Conservation (phyloP, 2,329 filamentous ascomycete species). For the Xylariaceae sp. region DNA sequence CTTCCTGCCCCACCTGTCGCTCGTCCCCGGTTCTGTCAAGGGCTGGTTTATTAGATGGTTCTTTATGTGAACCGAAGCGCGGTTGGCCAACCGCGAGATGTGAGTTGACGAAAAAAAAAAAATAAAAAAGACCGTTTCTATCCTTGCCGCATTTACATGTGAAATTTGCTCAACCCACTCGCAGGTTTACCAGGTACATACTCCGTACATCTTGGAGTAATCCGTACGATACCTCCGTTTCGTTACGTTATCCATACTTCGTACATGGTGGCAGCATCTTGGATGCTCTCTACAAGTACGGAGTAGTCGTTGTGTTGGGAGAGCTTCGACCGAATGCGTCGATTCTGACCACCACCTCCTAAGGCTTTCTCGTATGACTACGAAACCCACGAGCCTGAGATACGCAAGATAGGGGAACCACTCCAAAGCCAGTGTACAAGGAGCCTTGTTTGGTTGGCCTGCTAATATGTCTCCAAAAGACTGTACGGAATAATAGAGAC, state of each 20-base stretch:
- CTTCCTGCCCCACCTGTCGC: constrained; percentile 3
- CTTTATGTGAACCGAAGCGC: background rate
- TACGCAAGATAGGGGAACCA: background rate
- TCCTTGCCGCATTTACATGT: constrained; percentile 8
- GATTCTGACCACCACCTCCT: background rate
- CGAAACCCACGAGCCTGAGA: no score
- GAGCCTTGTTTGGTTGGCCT: background rate
- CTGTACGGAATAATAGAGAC: background rate
- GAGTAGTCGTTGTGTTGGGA: background rate
- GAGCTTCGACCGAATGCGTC: background rate
- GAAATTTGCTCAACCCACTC: background rate
- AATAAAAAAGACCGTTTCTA: background rate
- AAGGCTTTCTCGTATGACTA: no score
- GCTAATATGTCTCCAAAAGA: background rate
- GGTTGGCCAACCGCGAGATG: background rate
- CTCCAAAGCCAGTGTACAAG: background rate
- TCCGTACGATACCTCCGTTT: background rate
- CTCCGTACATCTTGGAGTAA: background rate
- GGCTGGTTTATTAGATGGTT: constrained; percentile 1
- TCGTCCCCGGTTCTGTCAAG: constrained; percentile 6
- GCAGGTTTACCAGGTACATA: background rate
- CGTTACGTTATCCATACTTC: background rate
- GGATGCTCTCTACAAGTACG: background rate
- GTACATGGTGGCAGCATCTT: background rate
- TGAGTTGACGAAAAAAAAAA: background rate